Percentiles rank a stretch among this genome's conserved stretches.
phyloP scores from a whole-genome alignment of 176 grass and related monocot genomes.

The Dactylis glomerata region DNA sequence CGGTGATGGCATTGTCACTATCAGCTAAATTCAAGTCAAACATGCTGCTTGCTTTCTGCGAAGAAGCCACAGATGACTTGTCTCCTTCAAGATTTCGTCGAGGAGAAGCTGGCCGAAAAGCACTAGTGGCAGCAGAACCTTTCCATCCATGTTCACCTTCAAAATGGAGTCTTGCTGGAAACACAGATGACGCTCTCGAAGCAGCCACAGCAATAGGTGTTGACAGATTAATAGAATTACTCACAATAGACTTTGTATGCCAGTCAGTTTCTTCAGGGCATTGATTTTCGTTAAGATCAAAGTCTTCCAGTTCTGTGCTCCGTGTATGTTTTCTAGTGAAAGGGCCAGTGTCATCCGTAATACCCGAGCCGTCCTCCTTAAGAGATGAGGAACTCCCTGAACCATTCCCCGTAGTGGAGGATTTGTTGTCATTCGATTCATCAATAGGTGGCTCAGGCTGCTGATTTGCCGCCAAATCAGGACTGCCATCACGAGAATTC shows the following conservation, averaged over 20 bases:
- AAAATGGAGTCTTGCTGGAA: constrained; percentile 33
- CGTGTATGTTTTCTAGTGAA: background rate
- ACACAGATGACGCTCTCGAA: constrained; percentile 50
- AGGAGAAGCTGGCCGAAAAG: constrained; percentile 56
- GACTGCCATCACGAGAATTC: constrained; percentile 28
- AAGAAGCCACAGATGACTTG: constrained; percentile 34
- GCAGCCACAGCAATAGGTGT: constrained; percentile 66
- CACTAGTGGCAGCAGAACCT: constrained; percentile 82
- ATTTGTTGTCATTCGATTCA: constrained; percentile 39
- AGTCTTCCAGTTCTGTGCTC: constrained; percentile 22
- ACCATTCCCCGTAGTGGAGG: constrained; percentile 32
- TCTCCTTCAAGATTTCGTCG: constrained; percentile 40
- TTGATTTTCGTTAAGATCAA: constrained; percentile 65
- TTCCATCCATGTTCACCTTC: constrained; percentile 36
- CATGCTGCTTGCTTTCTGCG: constrained; percentile 38
- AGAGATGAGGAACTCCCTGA: constrained; percentile 54
- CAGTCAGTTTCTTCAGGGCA: constrained; percentile 20
- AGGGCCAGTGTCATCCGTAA: constrained; percentile 43
- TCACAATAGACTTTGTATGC: constrained; percentile 26
- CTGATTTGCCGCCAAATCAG: background rate
- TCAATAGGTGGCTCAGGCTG: background rate
- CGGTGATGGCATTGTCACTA: constrained; percentile 39
- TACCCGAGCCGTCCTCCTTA: constrained; percentile 59
- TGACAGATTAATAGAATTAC: constrained; percentile 48
- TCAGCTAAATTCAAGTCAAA: constrained; percentile 63